phyloP scores from a whole-genome alignment of 2,329 filamentous ascomycete genomes.

The Xylariaceae sp. region DNA sequence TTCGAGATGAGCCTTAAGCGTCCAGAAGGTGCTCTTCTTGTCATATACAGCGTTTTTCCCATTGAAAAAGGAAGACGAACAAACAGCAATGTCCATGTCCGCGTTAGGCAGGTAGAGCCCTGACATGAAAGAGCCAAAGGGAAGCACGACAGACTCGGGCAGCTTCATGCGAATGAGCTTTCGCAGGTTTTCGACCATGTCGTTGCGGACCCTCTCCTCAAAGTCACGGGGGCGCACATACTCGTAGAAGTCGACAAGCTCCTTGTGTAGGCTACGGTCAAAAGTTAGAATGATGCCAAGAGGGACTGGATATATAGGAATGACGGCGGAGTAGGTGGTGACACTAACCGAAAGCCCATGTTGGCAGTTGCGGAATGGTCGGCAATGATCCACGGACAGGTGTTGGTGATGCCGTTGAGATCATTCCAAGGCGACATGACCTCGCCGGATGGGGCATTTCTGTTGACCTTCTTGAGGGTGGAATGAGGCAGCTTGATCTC shows the following conservation, averaged over 20 bases:
- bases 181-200: slow-evolving; percentile 68
- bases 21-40: slow-evolving; percentile 55
- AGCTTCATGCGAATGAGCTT: slow-evolving; percentile 54
- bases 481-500: slow-evolving; percentile 58
- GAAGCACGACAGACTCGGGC: slow-evolving; percentile 58
- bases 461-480: slow-evolving; percentile 47
- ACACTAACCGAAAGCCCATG: slow-evolving; percentile 54
- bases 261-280: slow-evolving; percentile 69
- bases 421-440: slow-evolving; percentile 50
- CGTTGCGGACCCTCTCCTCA: slow-evolving; percentile 70
- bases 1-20: slow-evolving; percentile 59
- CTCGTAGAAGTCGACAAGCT: slow-evolving; percentile 84
- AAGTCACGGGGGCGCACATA: slow-evolving; percentile 74
- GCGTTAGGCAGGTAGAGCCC: slow-evolving; percentile 68
- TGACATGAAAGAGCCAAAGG: slow-evolving; percentile 93
- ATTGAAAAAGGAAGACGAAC: slow-evolving; percentile 55
- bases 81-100: slow-evolving; percentile 90
- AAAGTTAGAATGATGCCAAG: slow-evolving; percentile 6
- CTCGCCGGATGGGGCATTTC: slow-evolving; percentile 46
- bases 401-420: slow-evolving; percentile 36
- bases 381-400: slow-evolving; percentile 59
- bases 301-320: not conserved
- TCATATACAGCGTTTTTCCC: slow-evolving; percentile 46
- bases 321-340: not conserved
- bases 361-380: slow-evolving; percentile 53